phyloP scores from a whole-genome alignment of 805 yeast species.

The Isabelozyma pseudorhagii region DNA sequence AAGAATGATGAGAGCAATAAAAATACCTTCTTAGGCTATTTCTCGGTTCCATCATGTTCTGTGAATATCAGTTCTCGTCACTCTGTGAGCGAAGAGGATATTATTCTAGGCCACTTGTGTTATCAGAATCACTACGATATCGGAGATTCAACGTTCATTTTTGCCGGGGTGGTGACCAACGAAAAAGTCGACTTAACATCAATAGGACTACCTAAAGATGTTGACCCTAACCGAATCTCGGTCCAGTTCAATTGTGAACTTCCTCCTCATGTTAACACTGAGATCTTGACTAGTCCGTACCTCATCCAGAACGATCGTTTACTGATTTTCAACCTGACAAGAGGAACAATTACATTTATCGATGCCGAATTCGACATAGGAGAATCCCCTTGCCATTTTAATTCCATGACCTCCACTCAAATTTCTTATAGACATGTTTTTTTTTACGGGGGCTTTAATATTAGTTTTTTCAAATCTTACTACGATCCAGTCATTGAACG shows the following conservation, averaged over 20 bases:
- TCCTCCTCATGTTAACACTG: slow-evolving; percentile 38
- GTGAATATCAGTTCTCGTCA: neutral
- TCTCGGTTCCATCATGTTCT: slow-evolving; percentile 15
- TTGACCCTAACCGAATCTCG: slow-evolving; percentile 27
- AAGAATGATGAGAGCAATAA: neutral
- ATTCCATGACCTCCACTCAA: slow-evolving; percentile 45
- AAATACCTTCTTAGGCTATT: slow-evolving; percentile 25
- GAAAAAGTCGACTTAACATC: slow-evolving; percentile 13
- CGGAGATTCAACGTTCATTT: slow-evolving; percentile 28
- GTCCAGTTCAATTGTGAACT: slow-evolving; percentile 35
- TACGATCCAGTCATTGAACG: slow-evolving; percentile 20
- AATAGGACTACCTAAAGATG: slow-evolving; percentile 31
- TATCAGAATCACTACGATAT: slow-evolving; percentile 32
- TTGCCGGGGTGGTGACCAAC: slow-evolving; percentile 32
- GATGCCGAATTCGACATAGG: slow-evolving; percentile 23
- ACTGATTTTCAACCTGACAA: slow-evolving; percentile 24
- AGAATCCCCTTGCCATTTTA: slow-evolving; percentile 50
- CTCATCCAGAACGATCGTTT: slow-evolving; percentile 35
- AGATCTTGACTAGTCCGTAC: slow-evolving; percentile 37
- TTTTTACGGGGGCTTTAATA: slow-evolving; percentile 68
- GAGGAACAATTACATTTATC: slow-evolving; percentile 28
- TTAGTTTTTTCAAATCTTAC: slow-evolving; percentile 19
- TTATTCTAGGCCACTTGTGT: slow-evolving; percentile 7
- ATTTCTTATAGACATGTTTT: slow-evolving; percentile 57
- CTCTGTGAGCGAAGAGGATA: neutral